These are phyloP conservation scores for Symbiodinium pilosum DNA, from an alignment of 73 alveolate genomes.

Conservation along the genomic window DNA sequence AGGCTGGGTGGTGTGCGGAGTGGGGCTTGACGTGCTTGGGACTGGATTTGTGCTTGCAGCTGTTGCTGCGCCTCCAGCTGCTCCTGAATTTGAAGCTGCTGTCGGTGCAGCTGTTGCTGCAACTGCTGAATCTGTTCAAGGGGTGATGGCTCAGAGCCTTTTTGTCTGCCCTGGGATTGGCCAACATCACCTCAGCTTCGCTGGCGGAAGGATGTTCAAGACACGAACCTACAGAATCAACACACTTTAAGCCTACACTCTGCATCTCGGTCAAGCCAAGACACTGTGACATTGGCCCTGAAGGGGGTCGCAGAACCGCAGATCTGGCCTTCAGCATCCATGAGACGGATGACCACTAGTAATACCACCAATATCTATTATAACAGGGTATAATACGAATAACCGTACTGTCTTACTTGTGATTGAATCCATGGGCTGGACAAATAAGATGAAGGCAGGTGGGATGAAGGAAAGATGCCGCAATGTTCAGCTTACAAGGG, in stretches of 20 bases:
- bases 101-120: background rate
- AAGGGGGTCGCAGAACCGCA: background rate
- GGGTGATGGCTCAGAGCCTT: background rate
- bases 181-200: background rate
- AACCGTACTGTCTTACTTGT: too few relatives aligned
- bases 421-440: too few relatives aligned
- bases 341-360: too few relatives aligned
- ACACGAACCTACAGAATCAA: too few relatives aligned
- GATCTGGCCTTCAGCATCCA: background rate
- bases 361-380: too few relatives aligned
- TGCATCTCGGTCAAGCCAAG: too few relatives aligned
- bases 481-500: too few relatives aligned
- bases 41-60: background rate
- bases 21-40: background rate
- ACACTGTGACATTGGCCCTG: background rate
- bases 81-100: slow-evolving; percentile 19
- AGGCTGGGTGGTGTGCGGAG: background rate
- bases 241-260: too few relatives aligned
- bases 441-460: too few relatives aligned
- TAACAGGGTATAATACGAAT: too few relatives aligned
- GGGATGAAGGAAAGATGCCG: too few relatives aligned
- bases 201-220: too few relatives aligned
- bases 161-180: background rate
- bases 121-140: background rate
- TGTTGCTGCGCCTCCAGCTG: background rate